A percentile compares a stretch with the other conserved stretches of the same genome.
phyloP scores from a whole-genome alignment of 306 rosid species.

The Phaseolus lunatus region DNA sequence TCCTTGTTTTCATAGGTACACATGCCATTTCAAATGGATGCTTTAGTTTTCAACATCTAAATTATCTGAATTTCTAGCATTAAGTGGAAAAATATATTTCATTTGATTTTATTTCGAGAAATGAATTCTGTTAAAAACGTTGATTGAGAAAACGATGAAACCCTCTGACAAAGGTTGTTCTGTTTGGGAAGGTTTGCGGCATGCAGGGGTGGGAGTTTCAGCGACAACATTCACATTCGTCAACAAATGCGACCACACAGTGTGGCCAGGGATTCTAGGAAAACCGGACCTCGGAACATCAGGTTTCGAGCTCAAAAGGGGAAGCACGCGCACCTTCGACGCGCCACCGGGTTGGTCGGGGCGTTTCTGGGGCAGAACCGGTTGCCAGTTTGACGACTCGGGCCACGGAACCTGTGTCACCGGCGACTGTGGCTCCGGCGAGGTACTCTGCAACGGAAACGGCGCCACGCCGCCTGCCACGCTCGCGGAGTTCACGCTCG shows the following conservation, averaged over 20 bases:
- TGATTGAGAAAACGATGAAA: too few relatives aligned
- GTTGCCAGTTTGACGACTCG: conserved; percentile 65
- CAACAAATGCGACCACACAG: conserved; percentile 82
- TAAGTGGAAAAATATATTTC: too few relatives aligned
- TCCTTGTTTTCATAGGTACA: conserved; percentile 60
- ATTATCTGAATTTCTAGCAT: too few relatives aligned
- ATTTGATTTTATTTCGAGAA: too few relatives aligned
- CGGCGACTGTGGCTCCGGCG: conserved; percentile 83
- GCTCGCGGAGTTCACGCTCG: conserved; percentile 82
- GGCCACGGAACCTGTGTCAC: conserved; percentile 66
- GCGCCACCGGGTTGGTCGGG: conserved; percentile 92
- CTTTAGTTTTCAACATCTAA: neutral
- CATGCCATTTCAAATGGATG: neutral
- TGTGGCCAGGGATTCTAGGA: conserved; percentile 94
- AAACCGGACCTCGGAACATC: conserved; percentile 73
- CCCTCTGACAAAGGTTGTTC: neutral
- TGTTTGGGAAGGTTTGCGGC: conserved; percentile 11
- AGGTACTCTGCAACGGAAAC: conserved; percentile 70
- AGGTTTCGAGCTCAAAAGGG: conserved; percentile 71
- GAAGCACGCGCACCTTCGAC: conserved; percentile 57
- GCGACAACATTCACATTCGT: conserved; percentile 79
- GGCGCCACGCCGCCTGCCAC: conserved; percentile 89
- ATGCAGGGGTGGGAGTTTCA: conserved; percentile 53
- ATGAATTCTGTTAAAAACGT: too few relatives aligned
- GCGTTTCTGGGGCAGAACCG: conserved; percentile 85